These are phyloP conservation scores for Pterulicium gracile DNA, from an alignment of 1,284 basidiomycete genomes.

Conservation along the genomic window DNA sequence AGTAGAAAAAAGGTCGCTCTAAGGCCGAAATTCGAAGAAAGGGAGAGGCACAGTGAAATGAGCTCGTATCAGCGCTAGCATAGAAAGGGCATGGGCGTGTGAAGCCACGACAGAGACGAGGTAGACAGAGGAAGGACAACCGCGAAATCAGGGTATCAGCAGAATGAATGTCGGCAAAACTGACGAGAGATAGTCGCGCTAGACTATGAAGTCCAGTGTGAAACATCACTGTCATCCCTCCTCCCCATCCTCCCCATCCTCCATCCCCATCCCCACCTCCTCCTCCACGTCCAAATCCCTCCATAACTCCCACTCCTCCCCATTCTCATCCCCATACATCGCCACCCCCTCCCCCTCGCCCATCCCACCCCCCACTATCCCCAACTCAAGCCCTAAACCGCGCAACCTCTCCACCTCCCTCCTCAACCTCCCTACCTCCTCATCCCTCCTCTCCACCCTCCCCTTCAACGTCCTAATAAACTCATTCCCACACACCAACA, in stretches of 20 bases:
- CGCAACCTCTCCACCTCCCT: slow-evolving; percentile 61
- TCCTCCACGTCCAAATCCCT: slow-evolving; percentile 30
- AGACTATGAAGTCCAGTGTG: too few species aligned
- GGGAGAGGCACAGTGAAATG: too few species aligned
- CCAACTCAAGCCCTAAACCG: slow-evolving; percentile 18
- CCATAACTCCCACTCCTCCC: slow-evolving; percentile 30
- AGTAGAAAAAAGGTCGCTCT: too few species aligned
- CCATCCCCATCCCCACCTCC: slow-evolving; percentile 10
- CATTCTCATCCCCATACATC: slow-evolving; percentile 16
- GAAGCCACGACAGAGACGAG: too few species aligned
- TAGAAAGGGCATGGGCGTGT: too few species aligned
- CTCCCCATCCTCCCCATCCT: slow-evolving; percentile 12
- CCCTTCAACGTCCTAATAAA: slow-evolving; percentile 71
- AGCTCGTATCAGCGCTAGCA: too few species aligned
- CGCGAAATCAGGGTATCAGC: too few species aligned
- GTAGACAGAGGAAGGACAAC: too few species aligned
- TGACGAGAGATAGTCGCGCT: too few species aligned
- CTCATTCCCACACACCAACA: slow-evolving; percentile 85
- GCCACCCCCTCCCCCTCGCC: slow-evolving; percentile 23
- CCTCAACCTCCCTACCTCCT: slow-evolving; percentile 65
- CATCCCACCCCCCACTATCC: slow-evolving; percentile 19
- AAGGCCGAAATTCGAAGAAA: too few species aligned
- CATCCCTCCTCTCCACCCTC: slow-evolving; percentile 76
- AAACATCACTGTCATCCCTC: slow-evolving; percentile 4
- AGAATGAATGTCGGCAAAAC: too few species aligned